These are phyloP conservation scores for Infundibulicybe gibba DNA, from an alignment of 768 basidiomycete genomes.

Conservation along the genomic window DNA sequence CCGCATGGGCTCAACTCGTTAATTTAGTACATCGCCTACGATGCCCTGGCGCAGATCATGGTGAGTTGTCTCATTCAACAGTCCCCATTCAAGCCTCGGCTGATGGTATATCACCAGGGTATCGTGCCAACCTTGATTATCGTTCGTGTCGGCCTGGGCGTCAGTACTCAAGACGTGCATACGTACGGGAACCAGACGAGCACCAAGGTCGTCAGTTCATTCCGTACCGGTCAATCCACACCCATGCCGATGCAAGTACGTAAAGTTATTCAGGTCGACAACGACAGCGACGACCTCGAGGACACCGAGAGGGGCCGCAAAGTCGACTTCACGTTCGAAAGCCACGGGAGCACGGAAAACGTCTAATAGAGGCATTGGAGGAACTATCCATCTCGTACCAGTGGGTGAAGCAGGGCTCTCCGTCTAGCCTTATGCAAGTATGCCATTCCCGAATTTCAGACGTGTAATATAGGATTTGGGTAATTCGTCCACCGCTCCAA, in stretches of 20 bases:
- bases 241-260: constrained; percentile 1
- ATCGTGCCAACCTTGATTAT: constrained; percentile 16
- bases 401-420: too few species aligned
- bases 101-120: constrained; percentile 2
- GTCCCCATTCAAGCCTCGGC: neutral
- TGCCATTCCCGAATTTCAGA: too few species aligned
- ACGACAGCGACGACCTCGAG: neutral
- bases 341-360: too few species aligned
- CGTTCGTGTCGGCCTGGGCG: constrained; percentile 9
- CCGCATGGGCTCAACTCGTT: neutral
- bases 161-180: neutral
- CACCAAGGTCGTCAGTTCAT: neutral
- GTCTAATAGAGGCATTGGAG: too few species aligned
- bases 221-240: neutral
- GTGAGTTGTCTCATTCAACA: constrained; percentile 5
- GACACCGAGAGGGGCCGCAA: neutral
- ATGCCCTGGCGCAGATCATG: constrained; percentile 12
- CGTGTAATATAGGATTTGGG: too few species aligned
- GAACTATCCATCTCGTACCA: too few species aligned
- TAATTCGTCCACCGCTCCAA: too few species aligned
- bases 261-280: neutral
- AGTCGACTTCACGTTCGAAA: too few species aligned
- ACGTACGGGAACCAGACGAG: neutral
- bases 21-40: constrained; percentile 8
- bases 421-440: too few species aligned